Evolutionary conservation across 2,329 filamentous ascomycete species (phyloP).

Genomic region (Pyricularia pennisetigena): DNA sequence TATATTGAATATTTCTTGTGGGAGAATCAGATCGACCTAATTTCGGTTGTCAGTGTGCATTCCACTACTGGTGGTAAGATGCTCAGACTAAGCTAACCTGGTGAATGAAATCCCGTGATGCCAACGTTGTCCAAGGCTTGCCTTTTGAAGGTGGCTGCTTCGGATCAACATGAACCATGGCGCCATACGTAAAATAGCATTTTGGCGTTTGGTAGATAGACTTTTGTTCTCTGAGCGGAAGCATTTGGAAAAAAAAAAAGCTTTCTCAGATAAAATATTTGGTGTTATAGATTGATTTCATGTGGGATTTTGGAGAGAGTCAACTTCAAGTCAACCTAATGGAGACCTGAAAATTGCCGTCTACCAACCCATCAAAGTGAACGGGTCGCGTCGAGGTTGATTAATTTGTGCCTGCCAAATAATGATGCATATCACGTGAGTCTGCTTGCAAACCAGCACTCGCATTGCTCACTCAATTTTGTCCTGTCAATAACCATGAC

Average conservation of each 20-base stretch:
- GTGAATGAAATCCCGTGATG: slow-evolving; percentile 57
- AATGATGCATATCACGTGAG: background rate
- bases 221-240: slow-evolving; percentile 3
- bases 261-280: background rate
- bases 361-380: background rate
- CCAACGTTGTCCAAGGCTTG: slow-evolving; percentile 65
- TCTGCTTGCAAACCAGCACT: background rate
- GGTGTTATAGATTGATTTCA: background rate
- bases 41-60: background rate
- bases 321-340: background rate
- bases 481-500: background rate
- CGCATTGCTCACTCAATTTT: background rate
- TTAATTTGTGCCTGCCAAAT: background rate
- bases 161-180: slow-evolving; percentile 60
- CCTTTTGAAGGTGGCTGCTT: slow-evolving; percentile 61
- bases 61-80: slow-evolving; percentile 1
- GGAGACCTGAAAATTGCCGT: background rate
- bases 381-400: background rate
- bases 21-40: slow-evolving; percentile 63
- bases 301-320: background rate
- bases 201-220: slow-evolving; percentile 48
- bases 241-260: no score
- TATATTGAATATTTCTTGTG: slow-evolving; percentile 47
- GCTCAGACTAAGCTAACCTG: slow-evolving; percentile 33
- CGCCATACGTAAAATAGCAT: slow-evolving; percentile 64